Percentiles rank a stretch among this genome's conserved stretches.
These are phyloP conservation scores for Botrytis hyacinthi DNA, from an alignment of 2,329 filamentous ascomycete genomes.

Conservation along the genomic window DNA sequence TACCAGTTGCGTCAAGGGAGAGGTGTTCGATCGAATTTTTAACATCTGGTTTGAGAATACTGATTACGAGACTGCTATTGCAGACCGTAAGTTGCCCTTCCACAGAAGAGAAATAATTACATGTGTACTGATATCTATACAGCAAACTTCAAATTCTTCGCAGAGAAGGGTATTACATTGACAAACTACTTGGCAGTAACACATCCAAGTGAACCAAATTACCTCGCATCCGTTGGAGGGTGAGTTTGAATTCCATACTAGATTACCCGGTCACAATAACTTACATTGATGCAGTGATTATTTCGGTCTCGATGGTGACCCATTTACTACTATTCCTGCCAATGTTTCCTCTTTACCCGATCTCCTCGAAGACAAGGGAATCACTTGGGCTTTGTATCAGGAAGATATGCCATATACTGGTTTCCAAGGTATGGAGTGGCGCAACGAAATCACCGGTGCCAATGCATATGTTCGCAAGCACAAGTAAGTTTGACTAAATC, in stretches of 20 bases:
- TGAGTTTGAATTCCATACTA: conserved; percentile 11
- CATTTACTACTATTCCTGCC: conserved; percentile 54
- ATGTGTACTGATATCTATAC: conserved; percentile 36
- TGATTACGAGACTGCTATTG: conserved; percentile 61
- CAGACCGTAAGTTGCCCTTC: conserved; percentile 53
- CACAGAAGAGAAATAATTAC: conserved; percentile 13
- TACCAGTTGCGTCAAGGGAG: conserved; percentile 64
- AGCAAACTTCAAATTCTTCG: conserved; percentile 57
- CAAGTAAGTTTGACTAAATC: conserved; percentile 49
- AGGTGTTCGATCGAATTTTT: conserved; percentile 71
- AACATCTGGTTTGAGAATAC: conserved; percentile 78
- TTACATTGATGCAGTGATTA: conserved; percentile 42
- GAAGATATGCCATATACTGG: conserved; percentile 76
- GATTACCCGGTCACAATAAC: not conserved
- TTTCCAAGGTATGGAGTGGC: conserved; percentile 62
- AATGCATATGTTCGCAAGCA: conserved; percentile 85
- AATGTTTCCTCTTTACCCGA: conserved; percentile 69
- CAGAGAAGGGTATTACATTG: conserved; percentile 60
- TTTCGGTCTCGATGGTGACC: conserved; percentile 70
- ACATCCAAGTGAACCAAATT: conserved; percentile 75
- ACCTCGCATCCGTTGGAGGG: conserved; percentile 64
- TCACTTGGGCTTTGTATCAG: conserved; percentile 72
- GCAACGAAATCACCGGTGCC: conserved; percentile 62
- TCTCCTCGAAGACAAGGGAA: conserved; percentile 61
- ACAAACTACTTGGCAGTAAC: conserved; percentile 61